Evolutionary conservation across 139 green algal species (phyloP).

Genomic region (Dunaliella primolecta): DNA sequence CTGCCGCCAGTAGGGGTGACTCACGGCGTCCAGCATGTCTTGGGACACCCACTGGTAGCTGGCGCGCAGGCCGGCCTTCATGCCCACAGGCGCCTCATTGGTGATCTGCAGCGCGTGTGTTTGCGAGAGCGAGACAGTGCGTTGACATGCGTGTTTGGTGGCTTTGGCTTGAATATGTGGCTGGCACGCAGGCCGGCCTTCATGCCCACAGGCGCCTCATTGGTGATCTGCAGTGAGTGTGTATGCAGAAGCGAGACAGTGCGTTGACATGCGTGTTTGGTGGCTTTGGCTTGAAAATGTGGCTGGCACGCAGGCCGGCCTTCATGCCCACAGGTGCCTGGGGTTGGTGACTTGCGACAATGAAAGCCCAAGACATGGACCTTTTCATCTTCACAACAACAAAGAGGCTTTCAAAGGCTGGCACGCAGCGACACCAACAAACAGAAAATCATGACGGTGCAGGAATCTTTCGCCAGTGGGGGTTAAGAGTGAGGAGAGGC

Average conservation of each 20-base stretch:
- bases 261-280: no score
- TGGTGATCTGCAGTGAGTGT: conserved; percentile 55
- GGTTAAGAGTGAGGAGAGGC: no score
- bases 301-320: conserved; percentile 79
- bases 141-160: no score
- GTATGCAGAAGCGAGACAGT: neutral
- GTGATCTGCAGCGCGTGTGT: conserved; percentile 45
- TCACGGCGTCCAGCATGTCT: conserved; percentile 84
- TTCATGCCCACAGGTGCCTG: conserved; percentile 91
- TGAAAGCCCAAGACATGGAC: no score
- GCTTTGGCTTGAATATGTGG: no score
- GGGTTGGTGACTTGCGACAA: conserved; percentile 78
- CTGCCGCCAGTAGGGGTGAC: conserved; percentile 81
- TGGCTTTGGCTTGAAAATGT: no score
- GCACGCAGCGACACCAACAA: no score
- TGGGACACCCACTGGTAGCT: conserved; percentile 87
- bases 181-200: conserved; percentile 80
- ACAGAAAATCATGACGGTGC: no score
- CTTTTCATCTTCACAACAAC: no score
- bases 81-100: conserved; percentile 90
- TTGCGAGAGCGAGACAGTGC: neutral
- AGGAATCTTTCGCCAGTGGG: no score
- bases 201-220: conserved; percentile 91
- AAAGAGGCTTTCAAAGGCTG: neutral
- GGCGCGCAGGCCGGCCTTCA: conserved; percentile 83